Evolutionary conservation across 2,329 filamentous ascomycete species (phyloP), one percentile per base, ranked within the genome.

Genomic region (Bipolaris cookei): DNA sequence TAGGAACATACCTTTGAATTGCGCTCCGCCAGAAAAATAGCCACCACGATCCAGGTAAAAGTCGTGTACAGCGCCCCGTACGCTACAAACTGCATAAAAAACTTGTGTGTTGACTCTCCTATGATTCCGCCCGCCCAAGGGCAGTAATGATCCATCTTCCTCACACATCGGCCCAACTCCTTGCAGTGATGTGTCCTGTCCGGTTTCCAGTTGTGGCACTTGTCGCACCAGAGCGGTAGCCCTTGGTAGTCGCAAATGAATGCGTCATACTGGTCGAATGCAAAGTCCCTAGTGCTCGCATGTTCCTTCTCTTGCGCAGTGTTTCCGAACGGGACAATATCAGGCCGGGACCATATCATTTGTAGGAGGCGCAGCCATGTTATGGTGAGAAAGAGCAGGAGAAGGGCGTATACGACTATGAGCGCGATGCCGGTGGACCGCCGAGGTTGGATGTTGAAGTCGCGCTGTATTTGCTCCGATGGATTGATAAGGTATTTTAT

Each of bases 121-220:
- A 99, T 88, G 63, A 97, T 90, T 20, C 94, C 95, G 3, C 94
- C 94, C n/a, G 96, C 93, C 86, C 88, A 98, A 0, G 94, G 95
- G 70, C 95, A 99, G 69, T 93, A 95, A 72, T 98, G 94, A 62
- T 98, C 94, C 90, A 97, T 95, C 69, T 95, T 95, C 38, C 84
- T 80, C 20, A 96, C 90, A 70, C 94, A 98, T 41, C 92, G 84
- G 47, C 86, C 86, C 11, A 95, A 80, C 71, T 96, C 91, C 50
- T 88, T 88, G 70, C 90, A 96, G 76, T 98, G 94, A 73, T 97
- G 92, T 2, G 90, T 85, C 3, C 94, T 85, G 70, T 97, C 94
- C 0, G 90, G 88, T 76, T 97, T 98, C 86, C 90, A 97, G 63
- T 89, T 91, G 54, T 85, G 85, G 74, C 94, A 99, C 50, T 86